phyloP scores from a whole-genome alignment of 1,139 yeast species.

The Debaryomyces sp. region DNA sequence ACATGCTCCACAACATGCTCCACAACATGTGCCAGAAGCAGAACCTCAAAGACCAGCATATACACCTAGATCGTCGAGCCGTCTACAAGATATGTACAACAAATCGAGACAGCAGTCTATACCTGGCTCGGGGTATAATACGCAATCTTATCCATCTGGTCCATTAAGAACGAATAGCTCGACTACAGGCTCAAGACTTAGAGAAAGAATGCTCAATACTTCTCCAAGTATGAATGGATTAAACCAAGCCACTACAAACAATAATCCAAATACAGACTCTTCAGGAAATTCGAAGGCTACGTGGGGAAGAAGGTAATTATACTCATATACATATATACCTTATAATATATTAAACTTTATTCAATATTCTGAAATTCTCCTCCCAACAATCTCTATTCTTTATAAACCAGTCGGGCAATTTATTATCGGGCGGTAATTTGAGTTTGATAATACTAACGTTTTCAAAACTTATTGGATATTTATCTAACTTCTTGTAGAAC shows the following conservation, averaged over 20 bases:
- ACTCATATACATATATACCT: slow-evolving; percentile 1
- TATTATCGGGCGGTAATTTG: slow-evolving; percentile 60
- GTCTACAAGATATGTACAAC: slow-evolving; percentile 47
- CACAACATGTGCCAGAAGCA: slow-evolving; percentile 5
- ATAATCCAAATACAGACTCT: slow-evolving; percentile 8
- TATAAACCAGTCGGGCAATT: slow-evolving; percentile 73
- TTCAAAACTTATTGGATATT: slow-evolving; percentile 33
- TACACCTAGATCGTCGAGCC: slow-evolving; percentile 39
- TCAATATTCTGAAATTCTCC: slow-evolving; percentile 19
- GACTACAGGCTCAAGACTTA: slow-evolving; percentile 35
- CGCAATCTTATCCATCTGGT: slow-evolving; percentile 22
- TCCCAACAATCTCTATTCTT: slow-evolving; percentile 69
- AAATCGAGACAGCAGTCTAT: slow-evolving; percentile 46
- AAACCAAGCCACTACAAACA: background rate
- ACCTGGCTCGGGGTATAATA: slow-evolving; percentile 38
- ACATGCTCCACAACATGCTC: slow-evolving; percentile 7
- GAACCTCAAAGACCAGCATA: slow-evolving; percentile 18
- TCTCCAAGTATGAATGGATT: slow-evolving; percentile 14
- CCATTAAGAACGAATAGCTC: slow-evolving; percentile 31
- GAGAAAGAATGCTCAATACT: slow-evolving; percentile 38
- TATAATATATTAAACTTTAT: slow-evolving; percentile 11
- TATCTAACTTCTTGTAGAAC: slow-evolving; percentile 40
- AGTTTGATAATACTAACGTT: slow-evolving; percentile 46
- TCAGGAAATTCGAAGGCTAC: slow-evolving; percentile 23
- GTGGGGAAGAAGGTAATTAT: slow-evolving; percentile 28